A percentile compares a stretch with the other conserved stretches of the same genome.
phyloP scores from a whole-genome alignment of 331 rosid species.

The Cydonia oblonga region DNA sequence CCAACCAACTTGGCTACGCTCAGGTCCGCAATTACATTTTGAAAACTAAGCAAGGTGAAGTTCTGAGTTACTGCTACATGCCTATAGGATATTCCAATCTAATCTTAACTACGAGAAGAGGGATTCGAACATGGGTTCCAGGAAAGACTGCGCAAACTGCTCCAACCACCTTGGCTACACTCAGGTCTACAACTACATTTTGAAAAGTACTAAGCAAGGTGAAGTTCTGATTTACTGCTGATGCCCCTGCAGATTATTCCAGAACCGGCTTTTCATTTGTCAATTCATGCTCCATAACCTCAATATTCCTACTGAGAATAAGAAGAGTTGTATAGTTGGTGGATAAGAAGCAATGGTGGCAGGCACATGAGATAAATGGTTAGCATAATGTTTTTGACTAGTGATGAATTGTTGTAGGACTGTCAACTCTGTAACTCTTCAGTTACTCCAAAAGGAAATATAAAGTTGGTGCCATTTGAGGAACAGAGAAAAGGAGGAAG shows the following conservation, averaged over 20 bases:
- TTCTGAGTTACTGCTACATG: too few species aligned
- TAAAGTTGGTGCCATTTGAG: constrained; percentile 25
- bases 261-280: background rate
- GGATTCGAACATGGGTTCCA: too few species aligned
- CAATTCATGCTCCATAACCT: background rate
- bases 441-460: constrained; percentile 28
- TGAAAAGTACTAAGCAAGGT: too few species aligned
- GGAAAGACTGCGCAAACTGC: too few species aligned
- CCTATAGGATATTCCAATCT: background rate
- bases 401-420: constrained; percentile 11
- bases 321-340: constrained; percentile 23
- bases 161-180: too few species aligned
- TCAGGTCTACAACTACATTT: too few species aligned
- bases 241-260: background rate
- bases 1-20: too few species aligned
- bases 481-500: constrained; percentile 21
- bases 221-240: background rate
- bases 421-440: constrained; percentile 39
- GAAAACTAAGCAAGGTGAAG: too few species aligned
- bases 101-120: background rate
- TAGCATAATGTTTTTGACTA: constrained; percentile 35
- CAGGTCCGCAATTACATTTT: too few species aligned
- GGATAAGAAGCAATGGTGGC: constrained; percentile 44
- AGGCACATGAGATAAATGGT: constrained; percentile 35
- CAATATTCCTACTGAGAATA: background rate